These are phyloP conservation scores for Monosporascus sp. DNA, from an alignment of 2,329 filamentous ascomycete genomes.

Conservation along the genomic window DNA sequence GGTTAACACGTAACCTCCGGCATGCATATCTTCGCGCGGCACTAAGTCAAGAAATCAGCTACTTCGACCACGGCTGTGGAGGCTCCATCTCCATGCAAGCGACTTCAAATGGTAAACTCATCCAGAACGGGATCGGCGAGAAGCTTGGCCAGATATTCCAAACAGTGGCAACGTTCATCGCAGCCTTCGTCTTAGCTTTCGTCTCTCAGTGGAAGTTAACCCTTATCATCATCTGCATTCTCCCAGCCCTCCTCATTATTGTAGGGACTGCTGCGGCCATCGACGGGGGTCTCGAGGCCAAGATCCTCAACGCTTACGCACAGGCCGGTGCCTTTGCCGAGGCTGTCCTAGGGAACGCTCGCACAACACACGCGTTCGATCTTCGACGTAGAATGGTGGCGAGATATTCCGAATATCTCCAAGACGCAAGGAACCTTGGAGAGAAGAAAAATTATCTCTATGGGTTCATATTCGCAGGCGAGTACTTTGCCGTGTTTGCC, in stretches of 20 bases:
- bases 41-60: constrained; percentile 35
- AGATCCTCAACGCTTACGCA: constrained; percentile 26
- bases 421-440: constrained; percentile 30
- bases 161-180: constrained; percentile 31
- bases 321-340: constrained; percentile 32
- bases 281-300: constrained; percentile 23
- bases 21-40: constrained; percentile 37
- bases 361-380: constrained; percentile 39
- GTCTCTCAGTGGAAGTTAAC: constrained; percentile 39
- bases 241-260: constrained; percentile 3
- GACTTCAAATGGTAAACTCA: constrained; percentile 39
- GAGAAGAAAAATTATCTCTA: constrained; percentile 34
- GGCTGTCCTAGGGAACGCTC: constrained; percentile 31
- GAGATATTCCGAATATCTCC: constrained; percentile 34
- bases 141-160: constrained; percentile 37
- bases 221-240: constrained; percentile 25
- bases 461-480: constrained; percentile 33
- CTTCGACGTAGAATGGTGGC: constrained; percentile 32
- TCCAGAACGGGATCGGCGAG: constrained; percentile 36
- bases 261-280: neutral
- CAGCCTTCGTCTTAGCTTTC: constrained; percentile 35
- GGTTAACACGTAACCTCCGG: constrained; percentile 34
- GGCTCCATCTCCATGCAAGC: constrained; percentile 32
- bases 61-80: constrained; percentile 29
- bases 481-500: constrained; percentile 37